phyloP scores from a whole-genome alignment of 345 rosid genomes.

The Aethionema arabicum region DNA sequence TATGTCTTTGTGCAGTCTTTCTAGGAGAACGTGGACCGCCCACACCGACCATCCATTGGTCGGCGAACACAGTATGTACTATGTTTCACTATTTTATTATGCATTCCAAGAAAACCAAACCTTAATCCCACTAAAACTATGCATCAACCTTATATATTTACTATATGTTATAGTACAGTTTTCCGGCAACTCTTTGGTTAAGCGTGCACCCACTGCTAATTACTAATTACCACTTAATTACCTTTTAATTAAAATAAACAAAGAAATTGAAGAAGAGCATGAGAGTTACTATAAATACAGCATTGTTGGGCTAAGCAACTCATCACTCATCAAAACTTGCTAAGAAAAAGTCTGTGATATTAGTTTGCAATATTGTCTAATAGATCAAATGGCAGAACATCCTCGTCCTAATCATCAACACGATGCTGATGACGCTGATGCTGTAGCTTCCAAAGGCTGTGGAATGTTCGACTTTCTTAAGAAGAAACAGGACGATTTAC shows the following conservation, averaged over 20 bases:
- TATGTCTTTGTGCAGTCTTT: background rate
- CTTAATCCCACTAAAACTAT: conserved; percentile 13
- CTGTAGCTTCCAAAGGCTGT: conserved; percentile 37
- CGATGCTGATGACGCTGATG: conserved; percentile 32
- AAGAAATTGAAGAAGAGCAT: conserved; percentile 7
- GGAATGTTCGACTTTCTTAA: conserved; percentile 49
- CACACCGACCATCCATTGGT: conserved; percentile 34
- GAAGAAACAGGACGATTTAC: conserved; percentile 41
- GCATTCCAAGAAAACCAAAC: background rate
- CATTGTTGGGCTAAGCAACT: conserved; percentile 14
- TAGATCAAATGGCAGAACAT: conserved; percentile 39
- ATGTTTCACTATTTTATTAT: conserved; percentile 9
- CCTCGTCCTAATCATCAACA: conserved; percentile 29
- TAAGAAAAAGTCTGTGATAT: conserved; percentile 10
- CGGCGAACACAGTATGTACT: conserved; percentile 22
- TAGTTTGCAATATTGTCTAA: conserved; percentile 5
- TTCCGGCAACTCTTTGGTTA: conserved; percentile 19
- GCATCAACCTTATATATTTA: conserved; percentile 1
- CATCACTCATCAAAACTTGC: conserved; percentile 18
- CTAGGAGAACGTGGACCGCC: conserved; percentile 27
- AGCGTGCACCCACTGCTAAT: conserved; percentile 14
- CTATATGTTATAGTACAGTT: conserved; percentile 7
- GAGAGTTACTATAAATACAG: conserved; percentile 26
- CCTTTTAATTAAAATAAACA: conserved; percentile 16
- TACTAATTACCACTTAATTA: background rate